Evolutionary conservation across 805 yeast species (phyloP).

Genomic region (Pichia exigua): DNA sequence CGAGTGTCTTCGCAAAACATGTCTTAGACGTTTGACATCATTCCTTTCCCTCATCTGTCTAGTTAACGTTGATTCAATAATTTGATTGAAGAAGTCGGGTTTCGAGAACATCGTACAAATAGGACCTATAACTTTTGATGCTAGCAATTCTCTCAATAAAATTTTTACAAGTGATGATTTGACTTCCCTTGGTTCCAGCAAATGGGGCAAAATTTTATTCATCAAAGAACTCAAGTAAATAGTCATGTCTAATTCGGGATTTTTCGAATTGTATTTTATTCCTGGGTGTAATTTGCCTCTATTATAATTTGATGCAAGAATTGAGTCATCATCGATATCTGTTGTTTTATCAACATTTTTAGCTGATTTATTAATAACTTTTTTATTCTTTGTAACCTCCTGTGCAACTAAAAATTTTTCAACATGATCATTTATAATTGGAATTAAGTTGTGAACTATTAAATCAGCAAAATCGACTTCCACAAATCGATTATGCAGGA

Average conservation of each 20-base stretch:
- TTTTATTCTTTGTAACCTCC: constrained; percentile 27
- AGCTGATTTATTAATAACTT: constrained; percentile 11
- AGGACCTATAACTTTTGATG: constrained; percentile 51
- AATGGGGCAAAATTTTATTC: constrained; percentile 36
- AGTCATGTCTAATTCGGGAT: constrained; percentile 37
- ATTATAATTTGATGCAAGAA: constrained; percentile 37
- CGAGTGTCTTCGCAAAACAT: constrained; percentile 62
- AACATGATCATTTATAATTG: constrained; percentile 61
- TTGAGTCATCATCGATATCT: constrained; percentile 31
- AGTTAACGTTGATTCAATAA: constrained; percentile 52
- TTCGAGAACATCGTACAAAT: constrained; percentile 46
- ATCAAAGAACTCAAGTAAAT: constrained; percentile 40
- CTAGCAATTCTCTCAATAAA: constrained; percentile 55
- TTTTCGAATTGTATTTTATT: constrained; percentile 32
- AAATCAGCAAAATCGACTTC: constrained; percentile 48
- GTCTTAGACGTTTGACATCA: constrained; percentile 65
- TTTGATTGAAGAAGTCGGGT: constrained; percentile 70
- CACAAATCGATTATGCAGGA: constrained; percentile 35
- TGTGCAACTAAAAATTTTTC: constrained; percentile 39
- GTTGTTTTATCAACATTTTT: constrained; percentile 14
- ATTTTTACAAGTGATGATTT: constrained; percentile 40
- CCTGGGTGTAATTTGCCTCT: constrained; percentile 55
- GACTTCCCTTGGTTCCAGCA: constrained; percentile 42
- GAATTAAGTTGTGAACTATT: constrained; percentile 50
- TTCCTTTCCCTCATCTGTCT: constrained; percentile 61